Evolutionary conservation across 192 early-diverging fungal species (phyloP), one percentile per base, ranked within the genome.

Genomic region (Allomyces macrogynus): DNA sequence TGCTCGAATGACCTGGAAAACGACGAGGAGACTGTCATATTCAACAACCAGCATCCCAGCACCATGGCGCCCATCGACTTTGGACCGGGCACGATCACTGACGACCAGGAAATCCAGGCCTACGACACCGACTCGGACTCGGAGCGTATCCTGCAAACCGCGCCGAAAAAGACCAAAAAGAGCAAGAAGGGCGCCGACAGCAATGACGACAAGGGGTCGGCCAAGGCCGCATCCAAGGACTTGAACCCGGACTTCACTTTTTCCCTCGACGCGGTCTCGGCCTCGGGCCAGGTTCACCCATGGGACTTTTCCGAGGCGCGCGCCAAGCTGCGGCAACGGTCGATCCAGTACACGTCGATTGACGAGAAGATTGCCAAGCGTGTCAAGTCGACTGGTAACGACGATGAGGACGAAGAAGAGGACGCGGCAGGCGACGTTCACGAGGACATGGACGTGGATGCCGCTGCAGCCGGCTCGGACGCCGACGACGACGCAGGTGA

Each of bases 241-340:
- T 77, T 91, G 60, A 84, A 89, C 65, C 76, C 81, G 11, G 83
- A 74, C 22, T 95, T 95, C 65, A 79, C 82, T 7, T 87, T 95
- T 63, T 85, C 87, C 65, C 69, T 86, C 26, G 88, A 89, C 27
- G 82, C 85, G 62, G 87, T 85, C 61, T 78, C 76, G 22, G 65
- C 75, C 61, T 74, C 80, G 66, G 68, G 78, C 14, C 71, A 75
- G n/a, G 76, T 74, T 10, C 77, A 88, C 69, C 76, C 82, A 7
- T 87, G 89, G 80, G 90, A 95, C 69, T 92, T 95, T 66, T 81
- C 81, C 12, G 77, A 80, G 61, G 90, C 89, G 24, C 77, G 87
- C 63, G 86, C 81, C 4, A 86, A 83, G 71, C 72, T 71, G 32
- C 77, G 79, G 63, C 74, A 77, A 40, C 79, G 81, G 72, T 61